Evolutionary conservation across 2,329 filamentous ascomycete species (phyloP).

Genomic region (Calycina marina): DNA sequence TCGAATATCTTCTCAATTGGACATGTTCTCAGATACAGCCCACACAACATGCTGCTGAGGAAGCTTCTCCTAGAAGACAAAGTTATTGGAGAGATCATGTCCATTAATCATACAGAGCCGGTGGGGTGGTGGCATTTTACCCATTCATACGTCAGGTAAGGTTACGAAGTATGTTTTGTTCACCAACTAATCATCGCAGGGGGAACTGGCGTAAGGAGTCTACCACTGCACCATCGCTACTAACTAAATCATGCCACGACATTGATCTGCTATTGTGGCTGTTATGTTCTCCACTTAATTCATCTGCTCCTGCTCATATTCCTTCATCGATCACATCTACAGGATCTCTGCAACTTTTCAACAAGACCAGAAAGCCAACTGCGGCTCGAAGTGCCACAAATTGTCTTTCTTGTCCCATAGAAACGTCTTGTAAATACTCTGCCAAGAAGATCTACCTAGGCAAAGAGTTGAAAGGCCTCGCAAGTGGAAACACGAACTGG

Average conservation of each 20-base stretch:
- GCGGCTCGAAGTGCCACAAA: conserved; percentile 69
- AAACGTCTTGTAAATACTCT: conserved; percentile 68
- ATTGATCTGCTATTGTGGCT: conserved; percentile 90
- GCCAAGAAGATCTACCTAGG: conserved; percentile 54
- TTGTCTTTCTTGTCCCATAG: conserved; percentile 66
- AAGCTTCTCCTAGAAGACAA: conserved; percentile 61
- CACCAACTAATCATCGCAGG: conserved; percentile 23
- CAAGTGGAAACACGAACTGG: conserved; percentile 57
- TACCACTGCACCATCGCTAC: conserved; percentile 61
- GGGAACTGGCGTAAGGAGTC: conserved; percentile 87
- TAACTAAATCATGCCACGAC: conserved; percentile 95
- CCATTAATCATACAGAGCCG: conserved; percentile 82
- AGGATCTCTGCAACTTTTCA: conserved; percentile 68
- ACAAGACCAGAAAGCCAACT: conserved; percentile 57
- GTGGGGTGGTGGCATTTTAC: conserved; percentile 95
- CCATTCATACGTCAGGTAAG: conserved; percentile 66
- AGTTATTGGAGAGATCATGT: conserved; percentile 71
- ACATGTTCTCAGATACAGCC: conserved; percentile 85
- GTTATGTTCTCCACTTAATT: conserved; percentile 46
- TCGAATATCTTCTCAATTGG: conserved; percentile 69
- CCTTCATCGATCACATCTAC: conserved; percentile 63
- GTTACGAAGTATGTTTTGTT: too few relatives aligned
- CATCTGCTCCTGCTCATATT: conserved; percentile 43
- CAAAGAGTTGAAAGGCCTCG: conserved; percentile 39
- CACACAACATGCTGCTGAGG: conserved; percentile 76